Evolutionary conservation across 306 rosid species (phyloP).

Genomic region (Begonia fuchsioides): DNA sequence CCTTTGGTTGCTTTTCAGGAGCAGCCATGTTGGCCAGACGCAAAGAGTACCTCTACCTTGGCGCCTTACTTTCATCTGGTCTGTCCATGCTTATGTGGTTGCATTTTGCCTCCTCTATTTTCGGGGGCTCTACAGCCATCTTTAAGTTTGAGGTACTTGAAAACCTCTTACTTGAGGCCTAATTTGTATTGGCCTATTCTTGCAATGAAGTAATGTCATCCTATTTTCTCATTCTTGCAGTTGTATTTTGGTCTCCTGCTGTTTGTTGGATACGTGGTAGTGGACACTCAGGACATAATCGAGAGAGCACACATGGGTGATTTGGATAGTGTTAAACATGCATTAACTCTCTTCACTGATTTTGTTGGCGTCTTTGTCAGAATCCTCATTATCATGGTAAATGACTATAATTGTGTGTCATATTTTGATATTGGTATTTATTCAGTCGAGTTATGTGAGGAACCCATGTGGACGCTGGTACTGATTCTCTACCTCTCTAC

Average conservation of each 20-base stretch:
- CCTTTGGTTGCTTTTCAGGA: constrained; percentile 77
- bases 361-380: constrained; percentile 63
- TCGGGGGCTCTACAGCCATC: constrained; percentile 59
- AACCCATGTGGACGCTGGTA: too few species aligned
- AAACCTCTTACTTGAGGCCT: neutral
- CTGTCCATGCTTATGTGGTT: constrained; percentile 68
- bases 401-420: too few species aligned
- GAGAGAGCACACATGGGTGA: constrained; percentile 79
- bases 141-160: constrained; percentile 65
- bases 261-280: constrained; percentile 60
- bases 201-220: neutral
- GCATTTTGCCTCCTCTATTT: constrained; percentile 65
- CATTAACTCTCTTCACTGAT: constrained; percentile 66
- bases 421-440: too few species aligned
- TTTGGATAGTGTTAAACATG: constrained; percentile 76
- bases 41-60: constrained; percentile 83
- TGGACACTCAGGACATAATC: constrained; percentile 82
- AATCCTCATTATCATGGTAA: constrained; percentile 58
- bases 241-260: constrained; percentile 80
- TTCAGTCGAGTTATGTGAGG: too few species aligned
- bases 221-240: constrained; percentile 31
- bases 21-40: constrained; percentile 88
- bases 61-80: constrained; percentile 87
- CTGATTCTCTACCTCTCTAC: neutral
- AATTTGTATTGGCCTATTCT: neutral